Percentiles rank a stretch among this genome's conserved stretches.
phyloP scores from a whole-genome alignment of 1,284 basidiomycete species.

The Cutaneotrichosporon dermatis region DNA sequence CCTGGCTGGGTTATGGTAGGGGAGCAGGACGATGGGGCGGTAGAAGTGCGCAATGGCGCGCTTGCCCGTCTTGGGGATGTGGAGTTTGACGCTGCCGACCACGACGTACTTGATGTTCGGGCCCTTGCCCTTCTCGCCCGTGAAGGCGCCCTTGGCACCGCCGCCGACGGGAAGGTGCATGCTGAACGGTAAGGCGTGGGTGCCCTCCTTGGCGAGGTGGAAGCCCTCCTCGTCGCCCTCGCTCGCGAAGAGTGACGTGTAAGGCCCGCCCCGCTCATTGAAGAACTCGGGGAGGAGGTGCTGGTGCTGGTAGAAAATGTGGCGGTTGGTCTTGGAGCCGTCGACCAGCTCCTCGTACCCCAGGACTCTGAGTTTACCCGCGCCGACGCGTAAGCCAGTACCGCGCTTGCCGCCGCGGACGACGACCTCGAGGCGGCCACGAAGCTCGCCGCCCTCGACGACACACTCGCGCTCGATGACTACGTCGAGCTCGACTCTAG shows the following conservation, averaged over 20 bases:
- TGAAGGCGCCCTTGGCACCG: slow-evolving; percentile 67
- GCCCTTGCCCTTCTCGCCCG: slow-evolving; percentile 56
- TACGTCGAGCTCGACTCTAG: slow-evolving; percentile 80
- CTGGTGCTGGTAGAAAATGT: slow-evolving; percentile 81
- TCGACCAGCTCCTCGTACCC: slow-evolving; percentile 68
- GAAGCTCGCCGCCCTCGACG: slow-evolving; percentile 74
- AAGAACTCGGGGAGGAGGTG: slow-evolving; percentile 59
- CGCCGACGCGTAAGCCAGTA: slow-evolving; percentile 64
- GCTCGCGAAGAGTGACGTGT: slow-evolving; percentile 54
- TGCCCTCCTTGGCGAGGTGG: slow-evolving; percentile 61
- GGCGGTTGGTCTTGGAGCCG: slow-evolving; percentile 59
- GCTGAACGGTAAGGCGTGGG: slow-evolving; percentile 71
- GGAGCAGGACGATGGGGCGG: slow-evolving; percentile 76
- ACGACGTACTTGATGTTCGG: slow-evolving; percentile 73
- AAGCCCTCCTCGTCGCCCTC: slow-evolving; percentile 68
- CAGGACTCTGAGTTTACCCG: slow-evolving; percentile 76
- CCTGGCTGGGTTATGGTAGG: slow-evolving; percentile 64
- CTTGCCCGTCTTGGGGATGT: slow-evolving; percentile 59
- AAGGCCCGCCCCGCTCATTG: slow-evolving; percentile 23
- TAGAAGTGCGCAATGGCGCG: slow-evolving; percentile 90
- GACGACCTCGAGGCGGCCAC: slow-evolving; percentile 67
- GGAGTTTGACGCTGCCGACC: slow-evolving; percentile 78
- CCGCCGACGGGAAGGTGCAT: slow-evolving; percentile 66
- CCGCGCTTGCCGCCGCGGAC: slow-evolving; percentile 61
- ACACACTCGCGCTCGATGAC: slow-evolving; percentile 69